These are phyloP conservation scores for Candida fluviatilis DNA, from an alignment of 805 yeast genomes.

Conservation along the genomic window DNA sequence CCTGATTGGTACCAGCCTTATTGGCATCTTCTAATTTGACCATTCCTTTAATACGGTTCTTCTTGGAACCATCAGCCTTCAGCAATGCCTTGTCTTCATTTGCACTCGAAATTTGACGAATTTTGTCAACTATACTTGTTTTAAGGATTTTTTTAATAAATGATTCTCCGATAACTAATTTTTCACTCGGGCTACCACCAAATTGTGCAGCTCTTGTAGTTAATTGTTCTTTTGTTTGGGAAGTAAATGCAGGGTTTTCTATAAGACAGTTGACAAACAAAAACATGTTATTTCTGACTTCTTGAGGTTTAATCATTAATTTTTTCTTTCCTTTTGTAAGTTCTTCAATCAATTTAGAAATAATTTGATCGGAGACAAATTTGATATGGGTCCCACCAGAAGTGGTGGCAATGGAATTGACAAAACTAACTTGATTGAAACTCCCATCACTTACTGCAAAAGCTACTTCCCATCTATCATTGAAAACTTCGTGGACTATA, in stretches of 20 bases:
- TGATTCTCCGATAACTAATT: conserved; percentile 67
- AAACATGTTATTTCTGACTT: conserved; percentile 86
- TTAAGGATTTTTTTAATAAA: conserved; percentile 67
- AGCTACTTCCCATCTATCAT: conserved; percentile 94
- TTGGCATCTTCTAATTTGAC: conserved; percentile 93
- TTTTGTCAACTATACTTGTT: conserved; percentile 68
- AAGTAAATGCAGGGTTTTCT: conserved; percentile 95
- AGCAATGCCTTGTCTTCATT: conserved; percentile 85
- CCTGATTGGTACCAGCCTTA: conserved; percentile 91
- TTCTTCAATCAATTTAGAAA: conserved; percentile 67
- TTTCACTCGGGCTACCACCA: conserved; percentile 61
- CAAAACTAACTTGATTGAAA: conserved; percentile 94
- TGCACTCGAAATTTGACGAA: conserved; percentile 77
- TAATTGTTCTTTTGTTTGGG: conserved; percentile 94
- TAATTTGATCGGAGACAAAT: conserved; percentile 78
- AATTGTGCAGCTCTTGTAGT: conserved; percentile 86
- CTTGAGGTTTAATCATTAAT: conserved; percentile 79
- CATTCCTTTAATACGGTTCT: conserved; percentile 80
- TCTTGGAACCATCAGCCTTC: conserved; percentile 83
- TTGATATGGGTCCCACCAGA: conserved; percentile 96
- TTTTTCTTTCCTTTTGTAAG: conserved; percentile 55
- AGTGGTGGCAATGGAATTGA: conserved; percentile 95
- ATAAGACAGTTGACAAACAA: conserved; percentile 86
- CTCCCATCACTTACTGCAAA: conserved; percentile 88
- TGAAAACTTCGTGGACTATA: conserved; percentile 73